A percentile compares a stretch with the other conserved stretches of the same genome.
These are phyloP conservation scores for Glaciozyma antarctica DNA, from an alignment of 768 basidiomycete genomes.

Conservation along the genomic window DNA sequence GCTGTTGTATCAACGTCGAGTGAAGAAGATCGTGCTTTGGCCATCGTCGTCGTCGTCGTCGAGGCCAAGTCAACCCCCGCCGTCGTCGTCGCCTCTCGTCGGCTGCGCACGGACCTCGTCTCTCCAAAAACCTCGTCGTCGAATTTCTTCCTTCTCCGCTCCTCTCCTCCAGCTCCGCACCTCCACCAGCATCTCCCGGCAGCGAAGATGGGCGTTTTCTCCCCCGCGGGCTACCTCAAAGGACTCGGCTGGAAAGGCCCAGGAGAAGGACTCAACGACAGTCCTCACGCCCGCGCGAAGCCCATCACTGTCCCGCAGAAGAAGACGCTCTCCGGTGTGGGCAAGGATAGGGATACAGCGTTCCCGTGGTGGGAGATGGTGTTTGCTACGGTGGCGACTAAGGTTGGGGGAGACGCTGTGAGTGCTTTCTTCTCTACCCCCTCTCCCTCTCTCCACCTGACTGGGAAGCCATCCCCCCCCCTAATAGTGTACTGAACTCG, in stretches of 20 bases:
- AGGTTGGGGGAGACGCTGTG: constrained; percentile 20
- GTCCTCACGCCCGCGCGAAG: constrained; percentile 20
- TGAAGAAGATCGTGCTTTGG: too few relatives aligned
- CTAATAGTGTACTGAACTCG: not conserved
- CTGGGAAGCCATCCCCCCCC: too few relatives aligned
- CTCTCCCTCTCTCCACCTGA: not conserved
- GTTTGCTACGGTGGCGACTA: constrained; percentile 27
- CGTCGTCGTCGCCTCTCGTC: too few relatives aligned
- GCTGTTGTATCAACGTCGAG: too few relatives aligned
- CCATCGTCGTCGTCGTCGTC: too few relatives aligned
- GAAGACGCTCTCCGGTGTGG: constrained; percentile 32
- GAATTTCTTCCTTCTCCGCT: too few relatives aligned
- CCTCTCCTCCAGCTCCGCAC: too few relatives aligned
- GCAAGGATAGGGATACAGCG: constrained; percentile 32
- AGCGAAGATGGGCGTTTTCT: constrained; percentile 11
- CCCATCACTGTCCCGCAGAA: constrained; percentile 34
- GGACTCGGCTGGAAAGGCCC: constrained; percentile 32
- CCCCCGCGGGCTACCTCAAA: constrained; percentile 28
- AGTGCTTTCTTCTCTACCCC: too few relatives aligned
- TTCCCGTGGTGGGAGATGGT: constrained; percentile 35
- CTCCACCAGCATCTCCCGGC: too few relatives aligned
- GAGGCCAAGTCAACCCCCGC: too few relatives aligned
- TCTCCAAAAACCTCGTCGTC: too few relatives aligned
- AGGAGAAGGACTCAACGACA: constrained; percentile 25
- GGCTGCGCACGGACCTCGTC: too few relatives aligned